Base-by-base conservation (phyloP, 1,284 basidiomycete genomes). In the Phenoliferia sp. region DNA sequence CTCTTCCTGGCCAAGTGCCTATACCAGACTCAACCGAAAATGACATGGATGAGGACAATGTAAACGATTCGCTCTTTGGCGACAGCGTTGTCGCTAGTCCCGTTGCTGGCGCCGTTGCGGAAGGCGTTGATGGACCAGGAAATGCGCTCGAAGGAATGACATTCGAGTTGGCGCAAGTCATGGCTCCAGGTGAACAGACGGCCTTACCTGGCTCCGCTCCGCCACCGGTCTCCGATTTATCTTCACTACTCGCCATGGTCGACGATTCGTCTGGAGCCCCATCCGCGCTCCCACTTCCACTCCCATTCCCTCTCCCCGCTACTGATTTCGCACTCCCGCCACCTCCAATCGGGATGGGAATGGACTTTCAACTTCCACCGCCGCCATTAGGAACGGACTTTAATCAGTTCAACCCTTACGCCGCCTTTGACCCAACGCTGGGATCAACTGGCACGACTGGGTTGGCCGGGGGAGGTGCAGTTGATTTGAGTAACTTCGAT, bases 11-110 rank as follows among this genome's bases (percentile, higher is more conserved):
- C 9, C 28, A 39, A 22, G 17, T 33, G 7, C 39, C 39, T 16
- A 19, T 15, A 10, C 48, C 39, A 10, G 32, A 19, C 28, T 16
- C 35, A 2, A 22, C 7, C 48, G 32, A 54, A 3, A 34, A 28
- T 10, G 33, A 32, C 6, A 22, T 62, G 17, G 33, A 54, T 10
- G 48, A 54, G n/a, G 28, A 19, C 32, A n/a, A 35, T 28, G 16
- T 31, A 19, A 55, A 52, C 52, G 50, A 52, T n/a, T 54, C 61
- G 56, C 56, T 57, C 32, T 57, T 57, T 33, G 56, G 56, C 29
- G 56, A 57, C 34, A 39, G 28, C 3, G 44, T 26, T 10, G 22
- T 36, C 0, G 4, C 58, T 6, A 17, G 34, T 6, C n/a, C 58
- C 9, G 52, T 28, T 10, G 39, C 16, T 31, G 7, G 55, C 29